Percentiles rank a stretch among this genome's conserved stretches.
Evolutionary conservation across 257 asterid genomes (phyloP).

Genomic region (Nicotiana paniculata): DNA sequence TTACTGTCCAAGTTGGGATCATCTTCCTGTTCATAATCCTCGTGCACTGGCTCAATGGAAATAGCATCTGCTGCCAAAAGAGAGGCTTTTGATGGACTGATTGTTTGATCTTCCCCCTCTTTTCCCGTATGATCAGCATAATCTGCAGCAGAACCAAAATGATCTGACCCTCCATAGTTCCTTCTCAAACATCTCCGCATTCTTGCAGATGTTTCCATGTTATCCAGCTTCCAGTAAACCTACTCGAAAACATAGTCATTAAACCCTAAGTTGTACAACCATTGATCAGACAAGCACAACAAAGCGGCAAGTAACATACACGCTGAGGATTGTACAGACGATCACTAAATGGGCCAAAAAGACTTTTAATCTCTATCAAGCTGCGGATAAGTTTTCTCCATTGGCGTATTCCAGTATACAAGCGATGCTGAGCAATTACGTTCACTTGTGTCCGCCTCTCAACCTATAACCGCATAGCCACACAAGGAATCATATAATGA

Average conservation of each 20-base stretch:
- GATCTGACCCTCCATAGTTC: constrained; percentile 83
- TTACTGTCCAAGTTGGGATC: constrained; percentile 35
- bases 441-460: constrained; percentile 92
- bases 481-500: background rate
- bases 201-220: constrained; percentile 89
- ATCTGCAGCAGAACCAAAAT: constrained; percentile 91
- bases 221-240: constrained; percentile 95
- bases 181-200: constrained; percentile 85
- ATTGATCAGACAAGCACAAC: constrained; percentile 21
- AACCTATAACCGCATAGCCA: constrained; percentile 48
- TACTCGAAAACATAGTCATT: constrained; percentile 28
- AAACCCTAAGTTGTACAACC: constrained; percentile 12
- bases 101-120: constrained; percentile 40
- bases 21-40: constrained; percentile 78
- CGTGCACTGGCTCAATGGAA: constrained; percentile 54
- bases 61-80: constrained; percentile 86
- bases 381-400: constrained; percentile 95
- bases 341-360: constrained; percentile 77
- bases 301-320: constrained; percentile 37
- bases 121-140: constrained; percentile 56
- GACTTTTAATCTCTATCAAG: constrained; percentile 80
- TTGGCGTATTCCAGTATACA: constrained; percentile 82
- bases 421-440: constrained; percentile 59
- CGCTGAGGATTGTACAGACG: constrained; percentile 59
- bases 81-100: constrained; percentile 80